These are phyloP conservation scores for Botrytis paeoniae DNA, from an alignment of 2,329 filamentous ascomycete species.

Conservation along the genomic window DNA sequence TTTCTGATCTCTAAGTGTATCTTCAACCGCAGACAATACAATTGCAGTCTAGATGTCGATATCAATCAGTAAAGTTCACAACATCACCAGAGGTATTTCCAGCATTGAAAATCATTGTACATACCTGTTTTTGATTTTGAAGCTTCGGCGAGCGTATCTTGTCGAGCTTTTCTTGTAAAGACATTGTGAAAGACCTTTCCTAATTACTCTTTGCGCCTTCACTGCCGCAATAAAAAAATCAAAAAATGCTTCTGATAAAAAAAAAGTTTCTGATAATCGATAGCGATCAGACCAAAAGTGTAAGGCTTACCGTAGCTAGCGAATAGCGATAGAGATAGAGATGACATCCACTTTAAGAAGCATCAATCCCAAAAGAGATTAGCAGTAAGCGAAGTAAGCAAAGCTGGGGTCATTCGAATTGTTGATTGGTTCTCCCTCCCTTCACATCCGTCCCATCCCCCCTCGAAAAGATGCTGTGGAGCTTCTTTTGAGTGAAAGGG, in stretches of 20 bases:
- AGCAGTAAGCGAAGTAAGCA: neutral
- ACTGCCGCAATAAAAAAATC: constrained; percentile 19
- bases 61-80: constrained; percentile 20
- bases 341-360: neutral
- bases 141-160: constrained; percentile 97
- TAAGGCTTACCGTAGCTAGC: constrained; percentile 20
- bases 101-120: constrained; percentile 26
- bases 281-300: constrained; percentile 23
- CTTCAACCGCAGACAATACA: constrained; percentile 86
- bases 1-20: constrained; percentile 85
- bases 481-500: neutral
- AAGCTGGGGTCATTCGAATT: neutral
- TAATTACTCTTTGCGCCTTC: constrained; percentile 34
- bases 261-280: constrained; percentile 25
- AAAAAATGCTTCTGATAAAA: constrained; percentile 21
- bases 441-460: neutral
- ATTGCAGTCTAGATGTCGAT: constrained; percentile 63
- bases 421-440: neutral
- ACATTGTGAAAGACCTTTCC: constrained; percentile 43
- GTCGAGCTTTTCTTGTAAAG: constrained; percentile 86
- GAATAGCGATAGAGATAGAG: neutral
- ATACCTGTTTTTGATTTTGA: constrained; percentile 89
- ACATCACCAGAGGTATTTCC: constrained; percentile 20
- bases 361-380: neutral
- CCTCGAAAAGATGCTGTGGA: neutral